Conservation (phyloP, 2,329 filamentous ascomycete genomes). For the Fonsecaea nubica region DNA sequence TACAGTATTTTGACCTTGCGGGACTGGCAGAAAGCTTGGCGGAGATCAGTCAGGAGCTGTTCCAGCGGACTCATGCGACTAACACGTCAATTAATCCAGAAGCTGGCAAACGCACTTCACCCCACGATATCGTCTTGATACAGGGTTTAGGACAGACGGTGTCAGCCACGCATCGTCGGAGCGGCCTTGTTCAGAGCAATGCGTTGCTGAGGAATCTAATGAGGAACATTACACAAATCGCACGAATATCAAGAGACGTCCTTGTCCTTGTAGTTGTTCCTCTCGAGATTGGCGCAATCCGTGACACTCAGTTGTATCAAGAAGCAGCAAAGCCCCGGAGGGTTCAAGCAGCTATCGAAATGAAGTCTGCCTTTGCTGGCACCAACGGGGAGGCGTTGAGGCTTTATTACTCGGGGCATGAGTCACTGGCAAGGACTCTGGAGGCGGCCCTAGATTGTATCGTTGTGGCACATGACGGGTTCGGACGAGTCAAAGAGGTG, state of each 20-base stretch:
- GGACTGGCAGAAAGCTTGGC: constrained; percentile 31
- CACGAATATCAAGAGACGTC: constrained; percentile 12
- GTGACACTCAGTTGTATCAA: constrained; percentile 1
- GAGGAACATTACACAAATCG: constrained; percentile 30
- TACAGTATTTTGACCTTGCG: constrained; percentile 36
- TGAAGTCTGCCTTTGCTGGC: constrained; percentile 30
- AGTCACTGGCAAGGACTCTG: constrained; percentile 26
- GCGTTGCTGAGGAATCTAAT: constrained; percentile 28
- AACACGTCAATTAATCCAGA: neutral
- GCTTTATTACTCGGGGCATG: constrained; percentile 20
- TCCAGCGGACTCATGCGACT: constrained; percentile 7
- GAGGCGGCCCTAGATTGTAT: constrained; percentile 28
- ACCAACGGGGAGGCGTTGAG: constrained; percentile 22
- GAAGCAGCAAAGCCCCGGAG: constrained; percentile 6
- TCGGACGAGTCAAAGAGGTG: constrained; percentile 11
- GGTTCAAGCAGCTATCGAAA: constrained; percentile 9
- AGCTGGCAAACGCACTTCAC: neutral
- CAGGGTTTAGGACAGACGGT: constrained; percentile 26
- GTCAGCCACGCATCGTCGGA: constrained; percentile 29
- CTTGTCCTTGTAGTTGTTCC: constrained; percentile 27
- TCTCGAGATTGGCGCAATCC: constrained; percentile 12
- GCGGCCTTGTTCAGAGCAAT: constrained; percentile 31
- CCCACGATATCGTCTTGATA: constrained; percentile 28
- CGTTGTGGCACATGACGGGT: constrained; percentile 33
- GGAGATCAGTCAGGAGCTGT: constrained; percentile 31